A percentile compares a stretch with the other conserved stretches of the same genome.
phyloP scores from a whole-genome alignment of 2,329 filamentous ascomycete species.

The Verticillium isaacii region DNA sequence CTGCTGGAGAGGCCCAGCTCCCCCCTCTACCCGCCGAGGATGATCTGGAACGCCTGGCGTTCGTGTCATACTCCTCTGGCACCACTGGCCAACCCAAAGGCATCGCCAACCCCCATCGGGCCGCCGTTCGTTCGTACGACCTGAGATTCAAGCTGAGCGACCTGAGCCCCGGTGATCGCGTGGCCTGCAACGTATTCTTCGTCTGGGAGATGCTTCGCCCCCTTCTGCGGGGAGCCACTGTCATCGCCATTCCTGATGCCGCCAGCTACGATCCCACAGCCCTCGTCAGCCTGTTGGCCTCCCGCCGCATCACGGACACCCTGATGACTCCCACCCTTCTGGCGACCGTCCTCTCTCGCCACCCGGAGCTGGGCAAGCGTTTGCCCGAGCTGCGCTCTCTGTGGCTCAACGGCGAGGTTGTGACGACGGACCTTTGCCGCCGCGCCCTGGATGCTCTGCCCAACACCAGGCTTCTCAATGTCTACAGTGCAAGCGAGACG shows the following conservation, averaged over 20 bases:
- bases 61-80: conserved; percentile 77
- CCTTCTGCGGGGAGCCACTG: conserved; percentile 69
- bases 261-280: conserved; percentile 72
- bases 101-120: conserved; percentile 74
- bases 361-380: conserved; percentile 58
- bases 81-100: conserved; percentile 78
- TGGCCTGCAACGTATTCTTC: conserved; percentile 87
- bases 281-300: conserved; percentile 64
- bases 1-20: conserved; percentile 29
- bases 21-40: conserved; percentile 54
- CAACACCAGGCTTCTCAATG: conserved; percentile 66
- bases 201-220: conserved; percentile 81
- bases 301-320: conserved; percentile 68
- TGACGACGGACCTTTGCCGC: conserved; percentile 70
- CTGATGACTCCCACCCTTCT: conserved; percentile 80
- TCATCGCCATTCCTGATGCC: conserved; percentile 70
- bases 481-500: conserved; percentile 79
- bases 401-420: conserved; percentile 81
- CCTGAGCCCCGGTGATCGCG: conserved; percentile 65
- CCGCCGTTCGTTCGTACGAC: conserved; percentile 69
- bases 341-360: conserved; percentile 66
- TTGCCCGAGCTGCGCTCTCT: conserved; percentile 64
- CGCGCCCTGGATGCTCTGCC: conserved; percentile 65
- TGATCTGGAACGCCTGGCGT: conserved; percentile 69
- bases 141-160: conserved; percentile 67